These are phyloP conservation scores for Fraxinus xanthoxyloides DNA, from an alignment of 305 asterid genomes.

Conservation along the genomic window DNA sequence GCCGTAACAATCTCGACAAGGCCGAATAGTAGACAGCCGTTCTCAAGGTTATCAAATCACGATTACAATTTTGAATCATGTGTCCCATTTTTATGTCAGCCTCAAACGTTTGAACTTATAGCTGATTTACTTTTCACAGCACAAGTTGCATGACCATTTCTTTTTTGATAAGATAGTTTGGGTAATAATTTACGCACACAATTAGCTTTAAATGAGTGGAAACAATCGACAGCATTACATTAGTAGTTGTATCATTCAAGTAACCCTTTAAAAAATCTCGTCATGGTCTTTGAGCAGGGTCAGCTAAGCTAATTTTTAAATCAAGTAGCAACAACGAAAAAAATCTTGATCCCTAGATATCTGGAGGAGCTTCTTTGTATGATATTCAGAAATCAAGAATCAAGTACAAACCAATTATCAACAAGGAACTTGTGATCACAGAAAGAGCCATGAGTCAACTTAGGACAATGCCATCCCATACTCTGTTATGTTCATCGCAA, in stretches of 20 bases:
- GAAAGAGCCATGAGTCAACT: background rate
- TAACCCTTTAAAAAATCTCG: background rate
- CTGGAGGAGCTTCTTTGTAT: background rate
- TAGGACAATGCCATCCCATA: too few relatives aligned
- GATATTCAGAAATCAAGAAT: background rate
- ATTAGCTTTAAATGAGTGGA: conserved; percentile 17
- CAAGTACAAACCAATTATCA: background rate
- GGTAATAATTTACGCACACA: background rate
- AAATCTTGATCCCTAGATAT: background rate
- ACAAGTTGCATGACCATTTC: background rate
- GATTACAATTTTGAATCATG: background rate
- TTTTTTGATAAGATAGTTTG: background rate
- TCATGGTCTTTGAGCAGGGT: conserved; percentile 14
- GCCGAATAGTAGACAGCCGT: background rate
- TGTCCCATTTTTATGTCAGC: background rate
- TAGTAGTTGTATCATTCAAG: conserved; percentile 1
- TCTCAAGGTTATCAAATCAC: background rate
- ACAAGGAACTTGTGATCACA: background rate
- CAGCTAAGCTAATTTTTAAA: background rate
- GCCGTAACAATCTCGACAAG: background rate
- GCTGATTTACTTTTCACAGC: background rate
- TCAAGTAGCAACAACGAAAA: background rate
- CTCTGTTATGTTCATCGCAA: too few relatives aligned
- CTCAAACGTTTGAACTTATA: background rate
- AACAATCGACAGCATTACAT: background rate